Conservation (phyloP, 2,329 filamentous ascomycete genomes). For the Aspergillus sp. region DNA sequence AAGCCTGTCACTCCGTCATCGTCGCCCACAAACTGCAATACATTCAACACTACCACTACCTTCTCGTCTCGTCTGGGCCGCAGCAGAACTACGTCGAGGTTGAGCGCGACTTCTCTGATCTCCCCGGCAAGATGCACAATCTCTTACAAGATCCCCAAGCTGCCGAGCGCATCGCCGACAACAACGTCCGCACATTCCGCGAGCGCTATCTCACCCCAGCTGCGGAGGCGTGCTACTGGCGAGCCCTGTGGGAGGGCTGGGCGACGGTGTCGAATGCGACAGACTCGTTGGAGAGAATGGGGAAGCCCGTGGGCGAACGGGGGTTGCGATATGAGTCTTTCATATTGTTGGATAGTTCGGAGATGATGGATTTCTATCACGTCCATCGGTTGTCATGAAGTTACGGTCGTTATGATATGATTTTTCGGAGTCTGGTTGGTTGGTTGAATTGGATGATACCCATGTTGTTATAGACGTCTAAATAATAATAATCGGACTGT, state of each 20-base stretch:
- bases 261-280: conserved; percentile 6
- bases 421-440: not conserved
- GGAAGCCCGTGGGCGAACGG: not conserved
- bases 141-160: conserved; percentile 25
- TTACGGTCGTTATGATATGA: not conserved
- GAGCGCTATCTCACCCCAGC: conserved; percentile 41
- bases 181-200: conserved; percentile 34
- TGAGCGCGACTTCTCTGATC: conserved; percentile 46
- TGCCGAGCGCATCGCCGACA: conserved; percentile 37
- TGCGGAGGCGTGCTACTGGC: conserved; percentile 43
- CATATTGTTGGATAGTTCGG: conserved; percentile 9
- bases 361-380: conserved; percentile 7
- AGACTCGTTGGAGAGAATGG: not conserved
- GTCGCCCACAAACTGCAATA: conserved; percentile 37
- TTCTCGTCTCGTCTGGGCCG: conserved; percentile 30
- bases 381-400: not conserved
- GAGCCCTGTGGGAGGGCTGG: conserved; percentile 26
- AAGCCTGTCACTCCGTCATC: conserved; percentile 37
- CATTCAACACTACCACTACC: conserved; percentile 36
- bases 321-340: conserved; percentile 16
- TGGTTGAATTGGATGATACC: too few relatives aligned
- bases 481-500: too few relatives aligned
- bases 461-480: too few relatives aligned
- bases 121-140: conserved; percentile 28
- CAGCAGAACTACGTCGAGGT: conserved; percentile 39